A percentile compares a stretch with the other conserved stretches of the same genome.
Evolutionary conservation across 768 basidiomycete species (phyloP).

Genomic region (Amanita fuliginea): DNA sequence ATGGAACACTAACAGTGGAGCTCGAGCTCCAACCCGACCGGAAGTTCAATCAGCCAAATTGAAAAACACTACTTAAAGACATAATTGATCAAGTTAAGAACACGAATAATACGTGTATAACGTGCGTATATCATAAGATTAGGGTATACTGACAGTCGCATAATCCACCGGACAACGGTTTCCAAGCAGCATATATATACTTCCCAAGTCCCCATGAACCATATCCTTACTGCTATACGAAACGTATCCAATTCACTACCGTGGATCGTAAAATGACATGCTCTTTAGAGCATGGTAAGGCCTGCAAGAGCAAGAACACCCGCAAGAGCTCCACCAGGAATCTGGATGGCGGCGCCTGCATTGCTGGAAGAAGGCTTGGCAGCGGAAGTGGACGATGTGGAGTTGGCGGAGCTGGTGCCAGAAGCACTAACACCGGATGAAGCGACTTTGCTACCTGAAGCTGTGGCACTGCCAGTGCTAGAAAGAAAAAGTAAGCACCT

Average conservation of each 20-base stretch:
- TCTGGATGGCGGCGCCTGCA: background rate
- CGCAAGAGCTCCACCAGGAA: background rate
- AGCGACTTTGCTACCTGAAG: too few relatives aligned
- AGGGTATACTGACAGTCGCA: background rate
- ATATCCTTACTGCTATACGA: background rate
- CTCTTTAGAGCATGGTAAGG: constrained; percentile 1
- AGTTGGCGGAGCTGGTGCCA: too few relatives aligned
- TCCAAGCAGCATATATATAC: background rate
- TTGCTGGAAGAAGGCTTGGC: background rate
- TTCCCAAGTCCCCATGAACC: background rate
- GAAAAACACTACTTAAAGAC: background rate
- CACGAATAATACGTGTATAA: background rate
- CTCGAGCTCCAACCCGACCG: too few relatives aligned
- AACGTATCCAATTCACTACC: background rate
- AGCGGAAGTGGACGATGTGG: background rate
- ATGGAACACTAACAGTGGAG: too few relatives aligned
- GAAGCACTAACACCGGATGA: too few relatives aligned
- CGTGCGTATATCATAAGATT: background rate
- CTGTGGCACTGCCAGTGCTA: background rate
- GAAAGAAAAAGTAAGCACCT: too few relatives aligned
- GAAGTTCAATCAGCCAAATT: too few relatives aligned
- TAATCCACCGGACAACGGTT: background rate
- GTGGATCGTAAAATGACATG: background rate
- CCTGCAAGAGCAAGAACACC: constrained; percentile 4
- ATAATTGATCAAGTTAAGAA: background rate